Evolutionary conservation across 1,284 basidiomycete genomes (phyloP).

Genomic region (Wallemia ichthyophaga): DNA sequence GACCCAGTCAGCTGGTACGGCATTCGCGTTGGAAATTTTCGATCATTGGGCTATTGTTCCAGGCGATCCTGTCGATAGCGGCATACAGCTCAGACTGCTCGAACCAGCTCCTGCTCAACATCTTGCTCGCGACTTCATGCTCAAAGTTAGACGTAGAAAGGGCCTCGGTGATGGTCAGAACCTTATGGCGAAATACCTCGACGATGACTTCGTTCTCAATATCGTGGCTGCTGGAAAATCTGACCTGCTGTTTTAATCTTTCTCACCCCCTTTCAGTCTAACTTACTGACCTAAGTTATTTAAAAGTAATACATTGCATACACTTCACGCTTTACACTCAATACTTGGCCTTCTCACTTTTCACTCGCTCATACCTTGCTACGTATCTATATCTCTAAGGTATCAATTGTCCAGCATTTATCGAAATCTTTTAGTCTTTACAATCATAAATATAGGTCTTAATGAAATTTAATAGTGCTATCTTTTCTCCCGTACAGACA

Average conservation of each 20-base stretch:
- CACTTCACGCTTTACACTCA: no score
- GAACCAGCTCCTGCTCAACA: conserved; percentile 86
- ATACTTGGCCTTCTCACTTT: no score
- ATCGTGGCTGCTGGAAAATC: neutral
- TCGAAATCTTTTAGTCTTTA: no score
- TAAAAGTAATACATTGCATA: neutral
- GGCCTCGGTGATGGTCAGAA: conserved; percentile 77
- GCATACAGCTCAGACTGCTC: conserved; percentile 73
- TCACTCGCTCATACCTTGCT: no score
- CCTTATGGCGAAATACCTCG: conserved; percentile 58
- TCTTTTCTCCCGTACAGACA: no score
- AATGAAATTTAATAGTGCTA: no score
- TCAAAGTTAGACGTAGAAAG: conserved; percentile 88
- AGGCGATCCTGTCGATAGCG: conserved; percentile 88
- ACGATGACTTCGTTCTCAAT: conserved; percentile 29
- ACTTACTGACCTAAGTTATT: neutral
- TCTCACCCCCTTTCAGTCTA: no score
- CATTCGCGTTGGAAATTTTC: conserved; percentile 83
- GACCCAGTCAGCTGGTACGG: conserved; percentile 89
- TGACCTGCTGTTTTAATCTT: neutral
- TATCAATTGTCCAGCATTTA: neutral
- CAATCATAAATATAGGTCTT: no score
- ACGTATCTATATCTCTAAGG: no score
- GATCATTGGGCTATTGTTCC: conserved; percentile 97
- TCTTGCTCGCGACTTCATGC: conserved; percentile 40